phyloP scores from a whole-genome alignment of 352 stramenopile genomes.

The Phytophthora citrophthora region DNA sequence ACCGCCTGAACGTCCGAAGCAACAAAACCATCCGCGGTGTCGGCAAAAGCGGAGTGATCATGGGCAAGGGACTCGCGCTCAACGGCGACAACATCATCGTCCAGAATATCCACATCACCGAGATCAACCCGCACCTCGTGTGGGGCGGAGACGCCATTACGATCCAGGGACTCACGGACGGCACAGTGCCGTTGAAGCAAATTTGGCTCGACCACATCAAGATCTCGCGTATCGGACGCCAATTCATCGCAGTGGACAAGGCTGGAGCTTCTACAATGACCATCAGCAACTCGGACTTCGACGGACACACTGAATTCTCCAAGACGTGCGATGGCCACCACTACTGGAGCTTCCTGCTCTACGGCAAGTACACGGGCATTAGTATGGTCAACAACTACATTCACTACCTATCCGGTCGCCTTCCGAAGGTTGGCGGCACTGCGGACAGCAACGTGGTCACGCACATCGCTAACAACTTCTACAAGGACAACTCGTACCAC shows the following conservation, averaged over 20 bases:
- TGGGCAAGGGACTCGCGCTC: conserved; percentile 41
- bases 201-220: conserved; percentile 47
- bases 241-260: conserved; percentile 8
- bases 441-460: neutral
- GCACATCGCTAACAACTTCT: conserved; percentile 9
- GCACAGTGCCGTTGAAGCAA: conserved; percentile 22
- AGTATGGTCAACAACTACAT: conserved; percentile 17
- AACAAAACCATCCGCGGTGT: conserved; percentile 51
- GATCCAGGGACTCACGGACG: conserved; percentile 15
- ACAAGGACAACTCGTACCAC: conserved; percentile 11
- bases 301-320: conserved; percentile 9
- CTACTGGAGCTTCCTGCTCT: conserved; percentile 38
- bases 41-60: conserved; percentile 42
- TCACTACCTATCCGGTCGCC: conserved; percentile 6
- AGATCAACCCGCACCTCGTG: conserved; percentile 37
- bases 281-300: conserved; percentile 14
- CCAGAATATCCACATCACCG: conserved; percentile 50
- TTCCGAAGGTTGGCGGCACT: conserved; percentile 6
- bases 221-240: conserved; percentile 10
- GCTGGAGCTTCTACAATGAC: conserved; percentile 8
- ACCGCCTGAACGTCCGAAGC: conserved; percentile 22
- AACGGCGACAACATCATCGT: conserved; percentile 46
- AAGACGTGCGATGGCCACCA: conserved; percentile 27
- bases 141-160: conserved; percentile 23
- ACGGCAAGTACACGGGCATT: conserved; percentile 6